Conservation (phyloP, 2,329 filamentous ascomycete genomes). For the Grosmannia huntii region DNA sequence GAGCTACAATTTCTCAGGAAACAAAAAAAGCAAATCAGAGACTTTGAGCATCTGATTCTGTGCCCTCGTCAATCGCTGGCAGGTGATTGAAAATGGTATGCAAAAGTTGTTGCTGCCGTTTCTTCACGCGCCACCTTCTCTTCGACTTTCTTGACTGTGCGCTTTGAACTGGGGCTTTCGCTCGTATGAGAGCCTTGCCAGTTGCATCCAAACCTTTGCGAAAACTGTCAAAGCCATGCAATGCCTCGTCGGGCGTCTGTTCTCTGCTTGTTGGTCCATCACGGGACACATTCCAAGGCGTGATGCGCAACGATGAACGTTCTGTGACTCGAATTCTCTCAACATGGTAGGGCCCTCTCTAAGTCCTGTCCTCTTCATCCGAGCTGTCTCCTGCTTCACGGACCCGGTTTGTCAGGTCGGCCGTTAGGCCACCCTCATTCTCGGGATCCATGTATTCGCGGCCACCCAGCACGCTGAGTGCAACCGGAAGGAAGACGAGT, state of each 20-base stretch:
- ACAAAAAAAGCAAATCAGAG: background rate
- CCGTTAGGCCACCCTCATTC: conserved; percentile 75
- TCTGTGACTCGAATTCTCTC: background rate
- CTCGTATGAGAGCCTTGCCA: background rate
- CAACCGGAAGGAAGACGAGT: conserved; percentile 81
- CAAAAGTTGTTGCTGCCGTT: background rate
- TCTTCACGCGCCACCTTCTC: background rate
- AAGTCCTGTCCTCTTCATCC: conserved; percentile 39
- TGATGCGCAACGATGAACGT: background rate
- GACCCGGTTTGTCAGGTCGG: conserved; percentile 58
- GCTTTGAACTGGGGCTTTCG: background rate
- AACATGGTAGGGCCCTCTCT: background rate
- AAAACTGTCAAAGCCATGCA: background rate
- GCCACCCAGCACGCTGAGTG: conserved; percentile 73
- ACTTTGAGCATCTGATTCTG: background rate
- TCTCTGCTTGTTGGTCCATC: background rate
- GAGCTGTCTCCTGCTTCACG: conserved; percentile 61
- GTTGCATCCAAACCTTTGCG: background rate
- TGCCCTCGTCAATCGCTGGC: background rate
- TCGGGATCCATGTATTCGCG: conserved; percentile 81
- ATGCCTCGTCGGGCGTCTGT: background rate
- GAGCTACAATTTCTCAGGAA: background rate
- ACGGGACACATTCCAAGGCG: too few relatives aligned
- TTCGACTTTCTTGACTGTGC: background rate
- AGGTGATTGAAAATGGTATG: background rate